Conservation (phyloP, 441 rosid genomes). For the Bruguiera hainesii region DNA sequence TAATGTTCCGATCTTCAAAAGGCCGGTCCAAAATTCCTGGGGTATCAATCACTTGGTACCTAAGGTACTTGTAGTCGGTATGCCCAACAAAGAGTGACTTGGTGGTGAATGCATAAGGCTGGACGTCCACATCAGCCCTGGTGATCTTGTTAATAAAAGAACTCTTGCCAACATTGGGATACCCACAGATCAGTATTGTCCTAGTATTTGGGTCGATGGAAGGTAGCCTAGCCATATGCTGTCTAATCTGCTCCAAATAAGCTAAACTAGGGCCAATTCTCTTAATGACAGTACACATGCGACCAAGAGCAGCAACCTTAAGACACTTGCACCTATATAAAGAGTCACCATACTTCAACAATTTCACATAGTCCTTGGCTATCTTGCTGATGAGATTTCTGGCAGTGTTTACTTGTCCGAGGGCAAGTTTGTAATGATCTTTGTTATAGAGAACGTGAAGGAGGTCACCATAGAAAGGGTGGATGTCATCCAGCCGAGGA, state of each 20-base stretch:
- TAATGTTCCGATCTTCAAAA: conserved; percentile 87
- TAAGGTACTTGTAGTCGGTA: conserved; percentile 75
- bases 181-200: conserved; percentile 84
- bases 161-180: conserved; percentile 89
- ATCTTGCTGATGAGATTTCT: conserved; percentile 67
- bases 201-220: conserved; percentile 76
- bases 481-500: conserved; percentile 76
- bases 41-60: conserved; percentile 93
- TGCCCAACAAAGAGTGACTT: conserved; percentile 93
- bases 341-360: conserved; percentile 64
- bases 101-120: conserved; percentile 85
- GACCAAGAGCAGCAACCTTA: conserved; percentile 63
- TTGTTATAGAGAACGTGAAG: conserved; percentile 63
- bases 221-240: conserved; percentile 74
- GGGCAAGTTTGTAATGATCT: conserved; percentile 85
- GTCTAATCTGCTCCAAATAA: conserved; percentile 70
- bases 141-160: conserved; percentile 87
- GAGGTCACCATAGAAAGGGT: conserved; percentile 79
- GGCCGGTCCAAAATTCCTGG: conserved; percentile 95
- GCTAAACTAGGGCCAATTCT: conserved; percentile 66
- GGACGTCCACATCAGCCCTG: conserved; percentile 86
- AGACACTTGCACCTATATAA: conserved; percentile 57
- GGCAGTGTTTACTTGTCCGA: conserved; percentile 73
- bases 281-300: conserved; percentile 63
- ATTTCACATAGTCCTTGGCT: conserved; percentile 52